Evolutionary conservation across 2,329 filamentous ascomycete species (phyloP), one percentile per base, ranked within the genome.

Genomic region (Fusarium globosum): DNA sequence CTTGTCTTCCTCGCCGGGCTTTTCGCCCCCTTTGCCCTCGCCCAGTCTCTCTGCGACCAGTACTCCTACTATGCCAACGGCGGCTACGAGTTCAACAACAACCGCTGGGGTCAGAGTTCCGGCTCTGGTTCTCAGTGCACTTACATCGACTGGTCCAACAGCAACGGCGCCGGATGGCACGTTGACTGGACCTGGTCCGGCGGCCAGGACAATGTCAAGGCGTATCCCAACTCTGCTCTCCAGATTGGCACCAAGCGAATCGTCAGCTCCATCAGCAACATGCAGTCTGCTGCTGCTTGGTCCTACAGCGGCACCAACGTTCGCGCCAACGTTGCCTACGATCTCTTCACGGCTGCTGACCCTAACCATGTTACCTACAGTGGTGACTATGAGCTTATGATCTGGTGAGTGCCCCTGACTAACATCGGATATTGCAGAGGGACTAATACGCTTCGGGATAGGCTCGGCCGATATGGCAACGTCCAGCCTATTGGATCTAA

Each of bases 21-120:
- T 21, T 60, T 68, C n/a, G 65, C 62, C 35, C 65, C 65, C 11
- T 8, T 68, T 11, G 33, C 65, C 7, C 16, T 68, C 2, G 62
- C 65, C 3, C 65, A 68, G 62, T 68, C 65, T 7, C 65, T 68
- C 2, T 68, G 62, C 21, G 62, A 68, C 52, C 65, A 61, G 18
- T 68, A 68, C 63, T 33, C 62, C 6, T 68, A 68, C 63, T 68
- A 68, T 16, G 28, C 65, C 21, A 68, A 68, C 14, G 65, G 33
- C 1, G 65, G 65, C 8, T 68, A 68, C 4, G 65, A 68, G 45
- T 68, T 68, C 45, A 68, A 68, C 62, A 68, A 68, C 45, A 68
- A 68, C 62, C 65, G 65, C 14, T 68, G 62, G 62, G 65, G 65
- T 8, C 65, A 68, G 36, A 9, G 35, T 41, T 68, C 65, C 1